A percentile compares a stretch with the other conserved stretches of the same genome.
Conservation (phyloP, 495 filamentous ascomycete genomes). For the Neurospora hispaniola region DNA sequence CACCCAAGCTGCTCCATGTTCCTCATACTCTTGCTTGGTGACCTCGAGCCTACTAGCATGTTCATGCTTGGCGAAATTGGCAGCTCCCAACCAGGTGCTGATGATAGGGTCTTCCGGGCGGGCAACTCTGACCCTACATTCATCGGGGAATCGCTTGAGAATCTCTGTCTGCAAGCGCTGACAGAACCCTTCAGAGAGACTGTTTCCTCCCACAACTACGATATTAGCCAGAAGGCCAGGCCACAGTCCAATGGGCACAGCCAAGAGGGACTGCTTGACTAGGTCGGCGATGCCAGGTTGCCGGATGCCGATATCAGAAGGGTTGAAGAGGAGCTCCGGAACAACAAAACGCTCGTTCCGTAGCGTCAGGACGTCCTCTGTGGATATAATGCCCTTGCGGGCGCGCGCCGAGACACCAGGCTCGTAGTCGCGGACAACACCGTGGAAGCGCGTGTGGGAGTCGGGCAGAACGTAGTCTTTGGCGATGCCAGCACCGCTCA, state of each 20-base stretch:
- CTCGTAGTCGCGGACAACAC: slow-evolving; percentile 68
- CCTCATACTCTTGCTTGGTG: slow-evolving; percentile 81
- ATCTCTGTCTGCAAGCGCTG: slow-evolving; percentile 73
- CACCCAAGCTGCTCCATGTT: slow-evolving; percentile 72
- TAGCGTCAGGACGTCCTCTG: slow-evolving; percentile 77
- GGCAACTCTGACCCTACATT: slow-evolving; percentile 65
- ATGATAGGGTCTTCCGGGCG: slow-evolving; percentile 65
- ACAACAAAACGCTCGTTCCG: slow-evolving; percentile 88
- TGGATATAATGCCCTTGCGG: slow-evolving; percentile 47
- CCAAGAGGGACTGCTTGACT: slow-evolving; percentile 70
- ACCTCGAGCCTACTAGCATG: slow-evolving; percentile 55
- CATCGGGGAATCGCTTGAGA: slow-evolving; percentile 59
- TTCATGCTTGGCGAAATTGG: slow-evolving; percentile 58
- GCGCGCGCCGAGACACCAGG: slow-evolving; percentile 42
- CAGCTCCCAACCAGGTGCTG: slow-evolving; percentile 77
- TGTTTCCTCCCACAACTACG: slow-evolving; percentile 79
- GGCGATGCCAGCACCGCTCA: slow-evolving; percentile 59
- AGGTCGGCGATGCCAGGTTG: slow-evolving; percentile 74
- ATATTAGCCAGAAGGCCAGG: slow-evolving; percentile 77
- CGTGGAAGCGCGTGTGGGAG: slow-evolving; percentile 65
- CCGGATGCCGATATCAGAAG: slow-evolving; percentile 75
- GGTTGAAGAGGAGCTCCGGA: slow-evolving; percentile 82
- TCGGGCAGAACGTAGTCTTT: slow-evolving; percentile 92
- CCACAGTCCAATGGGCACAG: slow-evolving; percentile 65
- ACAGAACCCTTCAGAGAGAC: slow-evolving; percentile 69